Evolutionary conservation across 2,329 filamentous ascomycete genomes (phyloP).

Genomic region (Chaetothyriales sp.): DNA sequence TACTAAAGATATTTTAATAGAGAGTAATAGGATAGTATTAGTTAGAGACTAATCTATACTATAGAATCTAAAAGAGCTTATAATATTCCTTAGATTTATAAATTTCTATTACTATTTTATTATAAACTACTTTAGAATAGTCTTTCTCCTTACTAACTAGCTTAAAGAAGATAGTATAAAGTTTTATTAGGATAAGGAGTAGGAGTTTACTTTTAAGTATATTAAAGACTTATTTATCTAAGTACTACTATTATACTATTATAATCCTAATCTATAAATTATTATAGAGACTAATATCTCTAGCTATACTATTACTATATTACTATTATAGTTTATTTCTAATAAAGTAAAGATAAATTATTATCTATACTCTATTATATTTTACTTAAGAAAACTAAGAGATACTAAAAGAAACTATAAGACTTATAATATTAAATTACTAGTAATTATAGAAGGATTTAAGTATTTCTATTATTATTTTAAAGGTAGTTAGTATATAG

Average conservation of each 20-base stretch:
- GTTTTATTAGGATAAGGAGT: slow-evolving; percentile 5
- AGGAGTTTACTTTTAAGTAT: slow-evolving; percentile 13
- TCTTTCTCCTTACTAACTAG: slow-evolving; percentile 14
- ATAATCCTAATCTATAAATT: slow-evolving; percentile 8
- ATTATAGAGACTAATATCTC: slow-evolving; percentile 16
- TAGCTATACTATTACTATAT: slow-evolving; percentile 7
- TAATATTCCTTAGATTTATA: slow-evolving; percentile 21
- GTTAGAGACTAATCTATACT: slow-evolving; percentile 14
- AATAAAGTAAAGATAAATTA: slow-evolving; percentile 1
- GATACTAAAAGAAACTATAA: slow-evolving; percentile 4
- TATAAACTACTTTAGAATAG: slow-evolving; percentile 15
- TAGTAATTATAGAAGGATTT: slow-evolving; percentile 15
- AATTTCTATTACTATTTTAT: slow-evolving; percentile 26
- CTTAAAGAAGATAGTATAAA: slow-evolving; percentile 8
- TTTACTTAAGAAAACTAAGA: slow-evolving; percentile 4
- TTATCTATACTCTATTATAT: slow-evolving; percentile 1
- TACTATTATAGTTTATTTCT: slow-evolving; percentile 11
- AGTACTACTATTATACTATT: slow-evolving; percentile 10
- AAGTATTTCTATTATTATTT: slow-evolving; percentile 19
- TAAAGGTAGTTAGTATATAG: slow-evolving; percentile 4
- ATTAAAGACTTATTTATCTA: slow-evolving; percentile 14
- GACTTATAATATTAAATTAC: slow-evolving; percentile 7
- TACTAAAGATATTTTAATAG: slow-evolving; percentile 9
- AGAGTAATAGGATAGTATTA: slow-evolving; percentile 10
- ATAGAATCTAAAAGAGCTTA: slow-evolving; percentile 14